These are phyloP conservation scores for Globisporangium megalacanthum DNA, from an alignment of 352 stramenopile species.

Conservation along the genomic window DNA sequence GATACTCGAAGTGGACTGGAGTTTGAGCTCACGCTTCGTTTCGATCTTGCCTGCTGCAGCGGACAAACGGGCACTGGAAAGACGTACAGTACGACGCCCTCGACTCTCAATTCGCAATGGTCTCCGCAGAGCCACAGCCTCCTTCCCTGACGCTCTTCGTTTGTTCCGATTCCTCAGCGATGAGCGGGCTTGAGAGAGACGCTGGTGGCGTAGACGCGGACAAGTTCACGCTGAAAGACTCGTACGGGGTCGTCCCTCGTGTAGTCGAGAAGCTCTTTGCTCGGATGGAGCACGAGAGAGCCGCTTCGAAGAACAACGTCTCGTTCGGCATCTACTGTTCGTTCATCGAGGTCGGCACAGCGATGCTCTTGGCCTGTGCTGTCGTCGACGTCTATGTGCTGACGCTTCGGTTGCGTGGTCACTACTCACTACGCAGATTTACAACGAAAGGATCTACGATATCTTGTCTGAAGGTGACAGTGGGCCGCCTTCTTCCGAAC, in stretches of 20 bases:
- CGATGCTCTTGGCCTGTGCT: too few relatives aligned
- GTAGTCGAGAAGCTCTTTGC: constrained; percentile 51
- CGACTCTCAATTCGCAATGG: neutral
- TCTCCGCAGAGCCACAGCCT: neutral
- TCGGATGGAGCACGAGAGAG: constrained; percentile 24
- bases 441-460: constrained; percentile 79
- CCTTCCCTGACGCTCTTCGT: neutral
- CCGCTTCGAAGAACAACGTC: constrained; percentile 8
- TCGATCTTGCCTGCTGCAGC: constrained; percentile 16
- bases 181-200: constrained; percentile 45
- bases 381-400: too few relatives aligned
- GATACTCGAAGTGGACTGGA: neutral
- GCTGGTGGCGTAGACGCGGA: neutral
- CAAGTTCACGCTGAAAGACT: constrained; percentile 17
- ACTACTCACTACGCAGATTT: constrained; percentile 36
- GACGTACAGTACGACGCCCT: constrained; percentile 41
- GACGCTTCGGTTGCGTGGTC: too few relatives aligned
- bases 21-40: constrained; percentile 7
- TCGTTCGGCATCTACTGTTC: constrained; percentile 58
- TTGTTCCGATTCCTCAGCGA: constrained; percentile 22
- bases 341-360: constrained; percentile 47
- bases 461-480: constrained; percentile 33
- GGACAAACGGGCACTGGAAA: constrained; percentile 68
- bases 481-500: neutral
- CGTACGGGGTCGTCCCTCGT: constrained; percentile 50